Evolutionary conservation across 1,139 yeast genomes (phyloP).

Genomic region (Meyerozyma sp.): DNA sequence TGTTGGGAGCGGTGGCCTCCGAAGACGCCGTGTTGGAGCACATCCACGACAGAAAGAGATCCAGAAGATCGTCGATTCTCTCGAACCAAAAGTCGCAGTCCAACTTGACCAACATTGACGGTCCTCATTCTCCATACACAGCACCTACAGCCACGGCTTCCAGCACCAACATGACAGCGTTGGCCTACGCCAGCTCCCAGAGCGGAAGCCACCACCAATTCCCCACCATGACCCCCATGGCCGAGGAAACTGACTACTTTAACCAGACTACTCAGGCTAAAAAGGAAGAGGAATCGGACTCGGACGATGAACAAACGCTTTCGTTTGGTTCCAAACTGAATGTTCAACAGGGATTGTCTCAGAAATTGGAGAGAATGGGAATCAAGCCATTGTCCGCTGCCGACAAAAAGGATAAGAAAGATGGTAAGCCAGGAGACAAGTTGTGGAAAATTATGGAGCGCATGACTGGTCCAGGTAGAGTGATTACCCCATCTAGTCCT

Average conservation of each 20-base stretch:
- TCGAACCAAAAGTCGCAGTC: conserved; percentile 28
- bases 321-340: conserved; percentile 56
- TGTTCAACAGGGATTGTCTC: conserved; percentile 44
- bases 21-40: conserved; percentile 46
- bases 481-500: conserved; percentile 59
- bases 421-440: conserved; percentile 41
- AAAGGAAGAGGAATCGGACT: conserved; percentile 33
- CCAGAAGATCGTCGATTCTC: conserved; percentile 35
- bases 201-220: conserved; percentile 45
- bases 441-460: conserved; percentile 85
- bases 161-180: conserved; percentile 51
- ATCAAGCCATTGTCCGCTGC: conserved; percentile 33
- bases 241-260: conserved; percentile 45
- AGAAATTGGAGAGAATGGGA: conserved; percentile 30
- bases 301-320: conserved; percentile 43
- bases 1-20: conserved; percentile 92
- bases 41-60: conserved; percentile 26
- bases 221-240: conserved; percentile 50
- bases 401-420: conserved; percentile 14
- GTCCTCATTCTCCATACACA: conserved; percentile 62
- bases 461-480: conserved; percentile 79
- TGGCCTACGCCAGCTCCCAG: conserved; percentile 39
- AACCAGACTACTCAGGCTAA: conserved; percentile 20
- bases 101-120: conserved; percentile 18
- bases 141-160: conserved; percentile 64